A percentile compares a stretch with the other conserved stretches of the same genome.
phyloP scores from a whole-genome alignment of 2,329 filamentous ascomycete species.

The Xylaria sp. region DNA sequence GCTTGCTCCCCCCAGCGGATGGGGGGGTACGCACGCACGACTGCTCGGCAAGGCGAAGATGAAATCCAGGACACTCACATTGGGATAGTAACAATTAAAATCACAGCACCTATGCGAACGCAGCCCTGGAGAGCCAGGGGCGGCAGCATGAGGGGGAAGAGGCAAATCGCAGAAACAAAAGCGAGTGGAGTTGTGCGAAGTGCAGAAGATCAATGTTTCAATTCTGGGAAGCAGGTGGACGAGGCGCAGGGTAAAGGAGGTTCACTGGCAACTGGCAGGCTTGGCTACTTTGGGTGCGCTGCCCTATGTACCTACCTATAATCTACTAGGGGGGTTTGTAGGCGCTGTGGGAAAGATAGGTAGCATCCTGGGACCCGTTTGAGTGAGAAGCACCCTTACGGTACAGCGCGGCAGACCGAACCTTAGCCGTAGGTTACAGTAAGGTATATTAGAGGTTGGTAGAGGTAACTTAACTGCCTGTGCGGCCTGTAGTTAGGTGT shows the following conservation, averaged over 20 bases:
- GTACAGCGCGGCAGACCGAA: background rate
- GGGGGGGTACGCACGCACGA: slow-evolving; percentile 13
- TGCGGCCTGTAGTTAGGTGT: too few species aligned
- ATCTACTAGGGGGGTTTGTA: slow-evolving; percentile 5
- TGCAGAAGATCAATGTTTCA: slow-evolving; percentile 52
- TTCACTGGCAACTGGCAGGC: slow-evolving; percentile 25
- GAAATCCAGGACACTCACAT: slow-evolving; percentile 33
- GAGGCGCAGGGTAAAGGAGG: slow-evolving; percentile 44
- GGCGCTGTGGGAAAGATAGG: background rate
- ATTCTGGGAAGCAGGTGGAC: slow-evolving; percentile 42
- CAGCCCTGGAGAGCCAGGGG: slow-evolving; percentile 61
- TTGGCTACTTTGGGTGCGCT: slow-evolving; percentile 29
- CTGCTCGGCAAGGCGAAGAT: slow-evolving; percentile 9
- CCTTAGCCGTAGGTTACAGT: too few species aligned
- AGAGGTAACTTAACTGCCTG: too few species aligned
- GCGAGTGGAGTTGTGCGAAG: slow-evolving; percentile 58
- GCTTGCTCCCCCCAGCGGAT: slow-evolving; percentile 32
- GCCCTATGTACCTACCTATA: slow-evolving; percentile 11
- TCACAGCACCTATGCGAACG: slow-evolving; percentile 53
- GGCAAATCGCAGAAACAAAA: slow-evolving; percentile 53
- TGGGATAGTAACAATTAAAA: slow-evolving; percentile 50
- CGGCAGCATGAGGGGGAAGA: slow-evolving; percentile 52
- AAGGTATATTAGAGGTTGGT: too few species aligned
- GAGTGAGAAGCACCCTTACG: background rate
- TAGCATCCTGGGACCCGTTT: background rate